A percentile compares a stretch with the other conserved stretches of the same genome.
Conservation (phyloP, 2,329 filamentous ascomycete species). For the Cordyceps tenuipes region DNA sequence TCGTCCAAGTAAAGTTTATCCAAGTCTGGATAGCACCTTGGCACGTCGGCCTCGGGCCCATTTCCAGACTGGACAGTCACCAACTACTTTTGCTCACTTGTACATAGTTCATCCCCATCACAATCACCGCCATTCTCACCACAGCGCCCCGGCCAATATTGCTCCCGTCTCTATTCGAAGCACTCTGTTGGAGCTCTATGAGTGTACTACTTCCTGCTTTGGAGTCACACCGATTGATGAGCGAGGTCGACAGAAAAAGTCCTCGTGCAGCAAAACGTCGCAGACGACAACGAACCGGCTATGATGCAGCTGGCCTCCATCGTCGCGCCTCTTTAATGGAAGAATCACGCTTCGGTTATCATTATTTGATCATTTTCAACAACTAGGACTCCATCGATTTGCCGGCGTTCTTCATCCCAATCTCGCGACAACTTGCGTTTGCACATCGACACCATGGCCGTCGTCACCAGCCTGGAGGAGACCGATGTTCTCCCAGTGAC, state of each 20-base stretch:
- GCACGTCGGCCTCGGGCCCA: too few species aligned
- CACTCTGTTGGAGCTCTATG: too few species aligned
- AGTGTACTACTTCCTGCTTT: not conserved
- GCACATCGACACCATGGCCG: not conserved
- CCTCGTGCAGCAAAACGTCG: not conserved
- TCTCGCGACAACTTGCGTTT: not conserved
- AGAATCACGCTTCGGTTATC: not conserved
- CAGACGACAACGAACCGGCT: not conserved
- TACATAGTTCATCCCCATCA: too few species aligned
- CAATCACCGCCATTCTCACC: too few species aligned
- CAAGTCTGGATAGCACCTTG: too few species aligned
- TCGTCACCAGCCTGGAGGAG: not conserved
- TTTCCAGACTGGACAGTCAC: too few species aligned
- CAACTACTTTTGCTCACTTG: too few species aligned
- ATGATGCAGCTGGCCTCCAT: not conserved
- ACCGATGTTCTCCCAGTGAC: not conserved
- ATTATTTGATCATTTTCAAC: not conserved
- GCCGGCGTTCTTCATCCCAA: too few species aligned
- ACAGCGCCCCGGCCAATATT: too few species aligned
- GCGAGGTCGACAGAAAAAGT: not conserved
- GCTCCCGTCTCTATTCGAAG: too few species aligned
- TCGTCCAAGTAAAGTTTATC: too few species aligned
- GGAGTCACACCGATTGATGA: not conserved
- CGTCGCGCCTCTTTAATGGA: not conserved
- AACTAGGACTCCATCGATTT: not conserved